These are phyloP conservation scores for Kitagawia praeruptora DNA, from an alignment of 129 eudicot genomes.

Conservation along the genomic window DNA sequence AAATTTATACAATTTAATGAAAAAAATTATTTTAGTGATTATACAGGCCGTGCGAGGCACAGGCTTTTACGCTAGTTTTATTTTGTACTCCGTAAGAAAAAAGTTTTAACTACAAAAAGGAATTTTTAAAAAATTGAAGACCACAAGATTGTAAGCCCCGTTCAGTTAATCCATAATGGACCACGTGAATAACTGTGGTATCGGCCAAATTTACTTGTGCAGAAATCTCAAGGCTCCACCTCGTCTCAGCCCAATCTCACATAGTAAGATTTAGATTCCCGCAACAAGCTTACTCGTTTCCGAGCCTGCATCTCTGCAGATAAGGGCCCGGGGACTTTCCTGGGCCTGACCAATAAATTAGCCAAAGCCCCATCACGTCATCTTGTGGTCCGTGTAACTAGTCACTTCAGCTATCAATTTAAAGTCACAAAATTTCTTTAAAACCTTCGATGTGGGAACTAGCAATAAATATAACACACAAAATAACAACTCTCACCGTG, in stretches of 20 bases:
- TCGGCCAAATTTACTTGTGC: background rate
- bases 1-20: too few species aligned
- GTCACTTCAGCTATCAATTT: background rate
- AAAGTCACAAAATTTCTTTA: background rate
- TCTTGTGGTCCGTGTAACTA: background rate
- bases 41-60: too few species aligned
- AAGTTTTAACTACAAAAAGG: too few species aligned
- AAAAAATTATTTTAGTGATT: too few species aligned
- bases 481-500: too few species aligned
- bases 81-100: too few species aligned
- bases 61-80: too few species aligned
- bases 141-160: slow-evolving; percentile 3
- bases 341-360: background rate
- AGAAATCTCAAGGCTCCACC: background rate
- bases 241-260: background rate
- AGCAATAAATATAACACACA: background rate
- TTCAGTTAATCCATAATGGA: slow-evolving; percentile 2
- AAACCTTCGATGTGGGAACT: background rate
- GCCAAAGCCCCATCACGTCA: background rate
- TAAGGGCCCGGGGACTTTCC: background rate
- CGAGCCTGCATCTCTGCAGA: background rate
- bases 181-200: slow-evolving; percentile 1
- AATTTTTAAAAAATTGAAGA: background rate
- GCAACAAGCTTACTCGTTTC: background rate
- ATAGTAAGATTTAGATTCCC: background rate